These are phyloP conservation scores for Zygosaccharomyces kombuchaensis DNA, from an alignment of 805 yeast genomes.

Conservation along the genomic window DNA sequence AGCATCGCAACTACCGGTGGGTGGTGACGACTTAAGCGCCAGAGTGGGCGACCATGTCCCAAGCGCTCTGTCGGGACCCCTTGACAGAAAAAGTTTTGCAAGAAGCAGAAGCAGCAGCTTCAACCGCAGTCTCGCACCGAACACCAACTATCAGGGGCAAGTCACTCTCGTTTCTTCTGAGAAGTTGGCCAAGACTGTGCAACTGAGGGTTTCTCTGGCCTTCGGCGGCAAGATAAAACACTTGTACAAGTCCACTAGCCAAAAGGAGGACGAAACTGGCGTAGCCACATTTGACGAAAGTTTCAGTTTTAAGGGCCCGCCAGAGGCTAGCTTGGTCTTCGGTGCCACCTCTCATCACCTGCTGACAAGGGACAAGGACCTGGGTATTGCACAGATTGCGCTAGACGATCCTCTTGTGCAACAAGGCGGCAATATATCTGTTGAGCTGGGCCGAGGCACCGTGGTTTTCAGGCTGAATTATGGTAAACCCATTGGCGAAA, in stretches of 20 bases:
- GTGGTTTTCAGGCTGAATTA: constrained; percentile 29
- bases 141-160: constrained; percentile 45
- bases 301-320: constrained; percentile 59
- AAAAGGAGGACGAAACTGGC: constrained; percentile 47
- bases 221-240: constrained; percentile 47
- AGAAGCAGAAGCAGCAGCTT: constrained; percentile 21
- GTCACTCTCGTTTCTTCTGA: constrained; percentile 47
- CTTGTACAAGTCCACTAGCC: constrained; percentile 58
- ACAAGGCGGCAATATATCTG: constrained; percentile 29
- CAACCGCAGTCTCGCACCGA: constrained; percentile 32
- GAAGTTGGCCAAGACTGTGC: constrained; percentile 41
- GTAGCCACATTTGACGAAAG: constrained; percentile 56
- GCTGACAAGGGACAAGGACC: constrained; percentile 62
- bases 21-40: constrained; percentile 17
- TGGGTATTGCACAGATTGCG: constrained; percentile 55
- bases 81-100: not conserved
- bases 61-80: constrained; percentile 11
- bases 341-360: constrained; percentile 63
- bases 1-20: constrained; percentile 13
- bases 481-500: constrained; percentile 14
- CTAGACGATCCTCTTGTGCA: constrained; percentile 42
- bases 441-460: constrained; percentile 31
- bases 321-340: constrained; percentile 57
- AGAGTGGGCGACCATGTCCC: constrained; percentile 13
- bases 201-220: constrained; percentile 52